These are phyloP conservation scores for Cruciata laevipes DNA, from an alignment of 257 asterid species.

Conservation along the genomic window DNA sequence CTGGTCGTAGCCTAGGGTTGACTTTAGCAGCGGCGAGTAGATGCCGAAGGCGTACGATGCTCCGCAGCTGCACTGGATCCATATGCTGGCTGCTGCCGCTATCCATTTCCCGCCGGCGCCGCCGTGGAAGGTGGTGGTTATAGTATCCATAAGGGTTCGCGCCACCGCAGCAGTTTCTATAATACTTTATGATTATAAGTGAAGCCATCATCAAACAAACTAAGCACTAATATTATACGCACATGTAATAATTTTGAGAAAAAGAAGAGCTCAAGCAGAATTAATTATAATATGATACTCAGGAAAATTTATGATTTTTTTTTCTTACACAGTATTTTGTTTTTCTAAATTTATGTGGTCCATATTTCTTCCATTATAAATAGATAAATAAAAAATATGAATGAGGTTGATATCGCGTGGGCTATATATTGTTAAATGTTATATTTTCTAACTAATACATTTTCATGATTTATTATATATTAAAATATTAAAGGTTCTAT, in stretches of 20 bases:
- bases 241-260: too few relatives aligned
- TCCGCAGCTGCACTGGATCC: slow-evolving; percentile 90
- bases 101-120: slow-evolving; percentile 47
- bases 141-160: neutral
- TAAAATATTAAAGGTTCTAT: too few relatives aligned
- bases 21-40: slow-evolving; percentile 64
- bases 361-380: too few relatives aligned
- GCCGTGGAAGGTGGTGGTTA: neutral
- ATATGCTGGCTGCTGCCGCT: slow-evolving; percentile 67
- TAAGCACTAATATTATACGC: neutral
- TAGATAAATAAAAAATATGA: too few relatives aligned
- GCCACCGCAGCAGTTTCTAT: neutral
- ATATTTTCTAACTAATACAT: too few relatives aligned
- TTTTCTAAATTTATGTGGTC: too few relatives aligned
- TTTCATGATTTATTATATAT: too few relatives aligned
- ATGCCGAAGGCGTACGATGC: slow-evolving; percentile 84
- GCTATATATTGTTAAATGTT: too few relatives aligned
- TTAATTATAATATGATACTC: neutral
- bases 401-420: too few relatives aligned
- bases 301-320: neutral
- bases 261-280: too few relatives aligned
- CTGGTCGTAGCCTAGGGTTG: slow-evolving; percentile 67
- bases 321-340: too few relatives aligned
- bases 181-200: neutral
- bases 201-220: neutral